A percentile compares a stretch with the other conserved stretches of the same genome.
Conservation (phyloP, 1,284 basidiomycete species). For the Trametes hirsuta region DNA sequence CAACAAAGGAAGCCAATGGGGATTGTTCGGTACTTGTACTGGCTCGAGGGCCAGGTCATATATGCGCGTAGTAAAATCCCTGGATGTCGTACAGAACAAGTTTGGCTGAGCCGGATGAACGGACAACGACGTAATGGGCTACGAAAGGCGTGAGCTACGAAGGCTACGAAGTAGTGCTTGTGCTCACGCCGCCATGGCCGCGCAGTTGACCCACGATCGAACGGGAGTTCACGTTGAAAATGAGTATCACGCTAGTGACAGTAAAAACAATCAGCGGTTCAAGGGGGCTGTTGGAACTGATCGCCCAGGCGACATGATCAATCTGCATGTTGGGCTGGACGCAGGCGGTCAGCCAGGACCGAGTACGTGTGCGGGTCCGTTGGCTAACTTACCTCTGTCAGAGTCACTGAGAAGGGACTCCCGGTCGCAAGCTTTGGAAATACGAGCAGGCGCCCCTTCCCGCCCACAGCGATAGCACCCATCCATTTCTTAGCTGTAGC, state of each 20-base stretch:
- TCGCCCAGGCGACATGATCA: slow-evolving; percentile 52
- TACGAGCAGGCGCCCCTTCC: slow-evolving; percentile 41
- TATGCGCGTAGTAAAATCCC: slow-evolving; percentile 66
- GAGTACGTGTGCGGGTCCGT: not conserved
- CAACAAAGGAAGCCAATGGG: slow-evolving; percentile 57
- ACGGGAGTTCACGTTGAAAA: slow-evolving; percentile 48
- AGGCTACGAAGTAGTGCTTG: not conserved
- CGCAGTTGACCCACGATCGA: slow-evolving; percentile 51
- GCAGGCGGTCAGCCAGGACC: not conserved
- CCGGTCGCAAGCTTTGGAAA: slow-evolving; percentile 33
- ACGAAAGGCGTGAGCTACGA: slow-evolving; percentile 6
- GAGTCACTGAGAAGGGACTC: slow-evolving; percentile 17
- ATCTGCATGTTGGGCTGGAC: slow-evolving; percentile 11
- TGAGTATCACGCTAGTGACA: slow-evolving; percentile 52
- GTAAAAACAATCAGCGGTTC: slow-evolving; percentile 62
- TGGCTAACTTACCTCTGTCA: slow-evolving; percentile 13
- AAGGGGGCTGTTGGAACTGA: slow-evolving; percentile 46
- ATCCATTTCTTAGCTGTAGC: slow-evolving; percentile 47
- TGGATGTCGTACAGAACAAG: slow-evolving; percentile 68
- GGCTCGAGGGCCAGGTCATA: slow-evolving; percentile 53
- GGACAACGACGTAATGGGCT: slow-evolving; percentile 70
- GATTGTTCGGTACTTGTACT: slow-evolving; percentile 47
- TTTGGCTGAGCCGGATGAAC: slow-evolving; percentile 61
- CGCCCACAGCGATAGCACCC: slow-evolving; percentile 55
- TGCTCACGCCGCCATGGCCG: slow-evolving; percentile 71